phyloP scores from a whole-genome alignment of 2,329 filamentous ascomycete species.

The Colletotrichum sp. region DNA sequence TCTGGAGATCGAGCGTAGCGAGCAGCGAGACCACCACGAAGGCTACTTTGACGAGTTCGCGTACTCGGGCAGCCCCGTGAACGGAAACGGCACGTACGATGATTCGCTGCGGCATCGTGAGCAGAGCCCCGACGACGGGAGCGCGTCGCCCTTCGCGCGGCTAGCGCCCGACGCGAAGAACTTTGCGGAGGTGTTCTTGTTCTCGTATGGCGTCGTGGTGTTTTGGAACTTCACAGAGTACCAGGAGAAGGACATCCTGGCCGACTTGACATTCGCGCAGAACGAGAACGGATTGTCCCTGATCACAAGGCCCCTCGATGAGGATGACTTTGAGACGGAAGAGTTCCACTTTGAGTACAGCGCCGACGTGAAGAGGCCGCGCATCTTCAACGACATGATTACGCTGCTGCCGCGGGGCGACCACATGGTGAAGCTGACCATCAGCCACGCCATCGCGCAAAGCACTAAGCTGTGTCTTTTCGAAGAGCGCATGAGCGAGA shows the following conservation, averaged over 20 bases:
- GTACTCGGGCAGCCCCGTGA: conserved; percentile 45
- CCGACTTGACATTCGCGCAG: conserved; percentile 89
- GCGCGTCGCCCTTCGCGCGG: conserved; percentile 58
- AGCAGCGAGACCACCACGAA: conserved; percentile 86
- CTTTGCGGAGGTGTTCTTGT: conserved; percentile 96
- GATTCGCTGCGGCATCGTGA: conserved; percentile 27
- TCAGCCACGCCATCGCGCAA: conserved; percentile 96
- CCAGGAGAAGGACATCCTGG: conserved; percentile 95
- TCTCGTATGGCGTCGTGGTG: conserved; percentile 95
- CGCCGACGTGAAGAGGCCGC: conserved; percentile 79
- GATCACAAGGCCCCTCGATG: conserved; percentile 78
- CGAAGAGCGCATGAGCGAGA: conserved; percentile 93
- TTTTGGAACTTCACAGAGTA: conserved; percentile 99
- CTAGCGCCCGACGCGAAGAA: conserved; percentile 75
- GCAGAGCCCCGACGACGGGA: conserved; percentile 42
- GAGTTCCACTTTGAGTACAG: conserved; percentile 99
- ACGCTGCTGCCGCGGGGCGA: conserved; percentile 87
- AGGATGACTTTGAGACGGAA: conserved; percentile 95
- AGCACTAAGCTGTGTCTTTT: conserved; percentile 97
- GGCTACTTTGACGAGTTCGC: conserved; percentile 84
- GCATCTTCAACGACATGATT: conserved; percentile 99
- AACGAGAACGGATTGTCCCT: conserved; percentile 69
- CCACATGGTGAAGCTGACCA: conserved; percentile 98
- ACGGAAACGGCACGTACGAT: conserved; percentile 28
- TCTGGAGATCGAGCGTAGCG: conserved; percentile 94